Evolutionary conservation across 257 asterid genomes (phyloP).

Genomic region (Solanum appendiculatum): DNA sequence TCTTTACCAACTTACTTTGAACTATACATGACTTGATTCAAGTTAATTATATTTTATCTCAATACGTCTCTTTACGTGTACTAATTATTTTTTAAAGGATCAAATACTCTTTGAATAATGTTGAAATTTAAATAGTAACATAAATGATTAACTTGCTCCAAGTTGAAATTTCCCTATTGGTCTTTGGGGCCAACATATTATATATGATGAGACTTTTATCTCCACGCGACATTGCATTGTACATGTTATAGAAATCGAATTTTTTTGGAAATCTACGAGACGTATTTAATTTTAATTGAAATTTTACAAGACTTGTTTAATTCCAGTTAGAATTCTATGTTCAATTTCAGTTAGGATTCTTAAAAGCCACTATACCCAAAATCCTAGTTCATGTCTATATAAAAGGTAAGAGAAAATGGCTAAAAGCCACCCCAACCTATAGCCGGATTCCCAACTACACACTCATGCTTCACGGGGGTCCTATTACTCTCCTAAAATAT

Average conservation of each 20-base stretch:
- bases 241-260: not conserved
- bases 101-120: not conserved
- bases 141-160: not conserved
- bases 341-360: not conserved
- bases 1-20: not conserved
- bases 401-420: no score
- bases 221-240: not conserved
- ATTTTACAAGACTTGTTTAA: no score
- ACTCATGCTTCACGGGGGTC: no score
- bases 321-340: not conserved
- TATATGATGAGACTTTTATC: not conserved
- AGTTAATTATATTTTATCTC: not conserved
- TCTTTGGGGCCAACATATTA: not conserved
- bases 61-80: not conserved
- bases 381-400: rapidly evolving
- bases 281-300: no score
- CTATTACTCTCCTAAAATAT: no score
- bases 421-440: no score
- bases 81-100: not conserved
- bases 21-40: not conserved
- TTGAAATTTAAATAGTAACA: not conserved
- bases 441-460: no score
- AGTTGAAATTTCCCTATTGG: not conserved
- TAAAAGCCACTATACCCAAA: no score
- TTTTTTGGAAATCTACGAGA: no score